Evolutionary conservation across 2,329 filamentous ascomycete genomes (phyloP), one percentile per base, ranked within the genome.

Genomic region (Celoporthe dispersa): DNA sequence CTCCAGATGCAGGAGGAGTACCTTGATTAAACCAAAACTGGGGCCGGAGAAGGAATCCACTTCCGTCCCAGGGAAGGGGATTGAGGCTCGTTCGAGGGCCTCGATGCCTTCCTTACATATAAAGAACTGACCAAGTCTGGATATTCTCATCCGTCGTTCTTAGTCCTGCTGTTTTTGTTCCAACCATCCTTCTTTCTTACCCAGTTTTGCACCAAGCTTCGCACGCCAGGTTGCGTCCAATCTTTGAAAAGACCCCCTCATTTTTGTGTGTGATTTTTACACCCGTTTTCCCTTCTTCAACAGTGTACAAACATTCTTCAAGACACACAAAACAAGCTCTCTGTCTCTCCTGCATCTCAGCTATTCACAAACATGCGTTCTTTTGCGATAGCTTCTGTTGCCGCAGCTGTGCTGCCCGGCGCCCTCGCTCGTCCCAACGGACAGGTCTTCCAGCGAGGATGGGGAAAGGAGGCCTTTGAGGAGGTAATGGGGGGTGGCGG

Each of bases 181-280:
- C 22, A 28, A 44, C 22, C 44, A 14, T 33, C 41, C 33, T 61
- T 69, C 67, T 22, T 62, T 66, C 41, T 48, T 11, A 39, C 37
- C 9, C 22, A 19, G 2, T 33, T 44, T 66, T 69, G 68, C 68
- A 62, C 66, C 66, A 61, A 61, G 55, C 57, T 35, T n/a, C 57
- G 63, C 55, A 69, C 68, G 68, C 68, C 68, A 64, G 68, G 68
- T 66, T 69, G 68, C 68, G 68, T 69, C 68, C 64, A 66, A 25
- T 69, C 68, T 66, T 69, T 55, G 14, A 51, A n/a, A 35, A 39
- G 4, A 31, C 31, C 22, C 31, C 22, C 7, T 48, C 4, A 14
- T 22, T n/a, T 41, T 53, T 37, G 11, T 41, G 22, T 22, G 7
- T 41, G 3, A 4, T 35, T 35, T 35, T 41, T 39, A 35, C 22